A percentile compares a stretch with the other conserved stretches of the same genome.
phyloP scores from a whole-genome alignment of 2,329 filamentous ascomycete genomes.

The Mycogone perniciosa region DNA sequence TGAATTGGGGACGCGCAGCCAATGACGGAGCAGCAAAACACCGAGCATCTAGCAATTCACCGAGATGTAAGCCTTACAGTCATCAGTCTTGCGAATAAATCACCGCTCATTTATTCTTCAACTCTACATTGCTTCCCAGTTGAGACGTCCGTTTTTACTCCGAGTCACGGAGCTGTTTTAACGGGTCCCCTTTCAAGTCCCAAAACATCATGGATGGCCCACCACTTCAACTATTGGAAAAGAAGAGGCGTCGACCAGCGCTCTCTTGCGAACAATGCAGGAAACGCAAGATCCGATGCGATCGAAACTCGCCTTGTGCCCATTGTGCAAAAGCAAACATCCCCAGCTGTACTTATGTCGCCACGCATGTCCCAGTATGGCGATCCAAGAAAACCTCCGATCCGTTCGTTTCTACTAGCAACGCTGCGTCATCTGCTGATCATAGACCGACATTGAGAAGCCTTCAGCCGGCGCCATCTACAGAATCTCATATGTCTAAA shows the following conservation, averaged over 20 bases:
- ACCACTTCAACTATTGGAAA: conserved; percentile 18
- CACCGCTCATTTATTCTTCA: too few relatives aligned
- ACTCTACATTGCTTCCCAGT: too few relatives aligned
- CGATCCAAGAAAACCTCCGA: conserved; percentile 17
- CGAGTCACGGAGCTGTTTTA: too few relatives aligned
- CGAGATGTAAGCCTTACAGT: too few relatives aligned
- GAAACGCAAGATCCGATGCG: conserved; percentile 55
- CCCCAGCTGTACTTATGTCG: conserved; percentile 47
- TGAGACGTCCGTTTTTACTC: too few relatives aligned
- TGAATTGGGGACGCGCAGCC: too few relatives aligned
- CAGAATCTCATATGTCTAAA: not conserved
- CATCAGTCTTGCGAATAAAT: too few relatives aligned
- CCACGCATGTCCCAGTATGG: conserved; percentile 28
- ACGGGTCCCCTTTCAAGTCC: too few relatives aligned
- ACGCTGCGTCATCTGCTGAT: not conserved
- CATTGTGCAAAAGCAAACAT: conserved; percentile 53
- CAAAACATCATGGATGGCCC: not conserved
- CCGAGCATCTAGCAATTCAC: too few relatives aligned
- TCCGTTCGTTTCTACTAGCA: not conserved
- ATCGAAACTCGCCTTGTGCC: conserved; percentile 51
- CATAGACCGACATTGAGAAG: not conserved
- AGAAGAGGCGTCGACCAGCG: conserved; percentile 35
- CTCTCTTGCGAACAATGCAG: conserved; percentile 53
- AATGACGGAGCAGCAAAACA: too few relatives aligned
- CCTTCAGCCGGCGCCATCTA: conserved; percentile 2